A percentile compares a stretch with the other conserved stretches of the same genome.
These are phyloP conservation scores for Cicer pinnatifidum DNA, from an alignment of 306 rosid species.

Conservation along the genomic window DNA sequence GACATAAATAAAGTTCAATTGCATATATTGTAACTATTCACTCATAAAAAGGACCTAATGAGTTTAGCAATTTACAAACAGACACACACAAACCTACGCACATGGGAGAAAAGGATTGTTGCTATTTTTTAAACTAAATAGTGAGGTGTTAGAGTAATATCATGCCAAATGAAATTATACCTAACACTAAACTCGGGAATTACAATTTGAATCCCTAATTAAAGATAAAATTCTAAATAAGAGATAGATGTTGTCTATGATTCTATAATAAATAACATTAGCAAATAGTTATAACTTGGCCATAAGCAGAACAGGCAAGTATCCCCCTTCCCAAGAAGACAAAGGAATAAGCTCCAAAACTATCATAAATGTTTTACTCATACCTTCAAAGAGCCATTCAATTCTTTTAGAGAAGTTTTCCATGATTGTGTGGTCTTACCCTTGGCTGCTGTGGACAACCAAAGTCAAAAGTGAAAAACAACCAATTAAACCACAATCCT, in stretches of 20 bases:
- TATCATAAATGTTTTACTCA: slow-evolving; percentile 7
- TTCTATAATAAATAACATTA: neutral
- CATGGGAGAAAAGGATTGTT: neutral
- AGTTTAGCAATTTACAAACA: neutral
- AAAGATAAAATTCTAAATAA: slow-evolving; percentile 12
- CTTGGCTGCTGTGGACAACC: slow-evolving; percentile 47
- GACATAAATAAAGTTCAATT: slow-evolving; percentile 36
- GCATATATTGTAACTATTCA: slow-evolving; percentile 17
- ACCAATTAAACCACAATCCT: slow-evolving; percentile 36
- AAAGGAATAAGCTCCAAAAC: slow-evolving; percentile 33
- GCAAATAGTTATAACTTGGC: neutral
- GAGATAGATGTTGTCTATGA: neutral
- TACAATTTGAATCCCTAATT: neutral
- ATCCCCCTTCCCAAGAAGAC: slow-evolving; percentile 31
- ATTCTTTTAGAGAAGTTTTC: slow-evolving; percentile 55
- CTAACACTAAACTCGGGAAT: slow-evolving; percentile 20
- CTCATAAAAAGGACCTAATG: slow-evolving; percentile 18
- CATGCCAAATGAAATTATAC: slow-evolving; percentile 36
- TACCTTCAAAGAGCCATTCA: slow-evolving; percentile 72
- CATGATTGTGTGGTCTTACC: slow-evolving; percentile 45
- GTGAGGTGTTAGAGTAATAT: slow-evolving; percentile 12
- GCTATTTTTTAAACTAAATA: slow-evolving; percentile 20
- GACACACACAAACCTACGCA: neutral
- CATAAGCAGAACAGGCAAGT: slow-evolving; percentile 9
- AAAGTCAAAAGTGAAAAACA: slow-evolving; percentile 42